Percentiles rank a stretch among this genome's conserved stretches.
Evolutionary conservation across 164 flowering plant genomes (phyloP).

Genomic region (Litsea cubeba): DNA sequence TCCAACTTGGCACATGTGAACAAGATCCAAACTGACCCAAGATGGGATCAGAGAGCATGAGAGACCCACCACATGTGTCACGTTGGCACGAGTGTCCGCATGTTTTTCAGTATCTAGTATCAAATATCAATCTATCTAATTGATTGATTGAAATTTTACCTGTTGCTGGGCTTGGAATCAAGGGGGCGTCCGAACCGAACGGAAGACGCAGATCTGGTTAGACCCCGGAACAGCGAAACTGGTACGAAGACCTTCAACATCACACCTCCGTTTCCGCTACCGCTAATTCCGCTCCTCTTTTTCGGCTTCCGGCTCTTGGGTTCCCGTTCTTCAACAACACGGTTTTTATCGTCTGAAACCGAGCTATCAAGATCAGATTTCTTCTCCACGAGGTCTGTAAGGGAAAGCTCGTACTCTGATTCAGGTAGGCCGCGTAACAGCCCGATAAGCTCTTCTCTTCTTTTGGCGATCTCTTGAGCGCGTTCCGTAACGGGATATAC

Average conservation of each 20-base stretch:
- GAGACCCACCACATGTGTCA: background rate
- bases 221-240: background rate
- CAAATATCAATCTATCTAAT: too few species aligned
- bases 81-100: background rate
- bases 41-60: background rate
- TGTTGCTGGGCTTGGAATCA: background rate
- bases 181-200: background rate
- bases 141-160: background rate
- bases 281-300: background rate
- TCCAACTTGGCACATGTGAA: too few species aligned
- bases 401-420: slow-evolving; percentile 6
- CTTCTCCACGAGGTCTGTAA: slow-evolving; percentile 5
- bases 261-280: background rate
- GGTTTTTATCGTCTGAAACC: background rate
- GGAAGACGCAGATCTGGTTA: background rate
- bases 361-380: background rate
- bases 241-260: slow-evolving; percentile 6
- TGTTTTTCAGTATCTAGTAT: too few species aligned
- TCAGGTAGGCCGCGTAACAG: slow-evolving; percentile 4
- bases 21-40: background rate
- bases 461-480: slow-evolving; percentile 5
- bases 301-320: background rate
- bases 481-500: slow-evolving; percentile 1
- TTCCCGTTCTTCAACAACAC: background rate
- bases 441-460: slow-evolving; percentile 1